Percentiles rank a stretch among this genome's conserved stretches.
phyloP scores from a whole-genome alignment of 106 monocot species.

The Dendrobium officinale region DNA sequence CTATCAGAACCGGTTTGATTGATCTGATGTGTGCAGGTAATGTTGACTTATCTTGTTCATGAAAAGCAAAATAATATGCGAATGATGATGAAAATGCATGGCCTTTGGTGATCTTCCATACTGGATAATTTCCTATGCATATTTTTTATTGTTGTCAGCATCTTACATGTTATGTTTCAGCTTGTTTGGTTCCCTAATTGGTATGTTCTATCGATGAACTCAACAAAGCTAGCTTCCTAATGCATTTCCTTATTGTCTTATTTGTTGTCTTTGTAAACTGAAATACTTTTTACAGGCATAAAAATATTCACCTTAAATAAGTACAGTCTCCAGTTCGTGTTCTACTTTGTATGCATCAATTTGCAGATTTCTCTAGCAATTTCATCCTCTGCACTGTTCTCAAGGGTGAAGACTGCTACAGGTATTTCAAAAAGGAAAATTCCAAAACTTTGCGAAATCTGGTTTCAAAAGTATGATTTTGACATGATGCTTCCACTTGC shows the following conservation, averaged over 20 bases:
- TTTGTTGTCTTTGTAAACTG: background rate
- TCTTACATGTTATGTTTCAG: conserved; percentile 38
- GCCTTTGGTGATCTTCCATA: conserved; percentile 62
- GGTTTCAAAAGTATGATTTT: background rate
- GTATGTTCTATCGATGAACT: conserved; percentile 14
- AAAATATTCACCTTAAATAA: conserved; percentile 38
- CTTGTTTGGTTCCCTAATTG: conserved; percentile 46
- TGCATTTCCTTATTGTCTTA: background rate
- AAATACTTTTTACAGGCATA: conserved; percentile 19
- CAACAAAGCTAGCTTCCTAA: background rate
- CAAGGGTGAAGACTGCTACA: conserved; percentile 37
- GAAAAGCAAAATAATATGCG: conserved; percentile 65
- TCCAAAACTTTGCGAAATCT: background rate
- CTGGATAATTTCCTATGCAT: conserved; percentile 52
- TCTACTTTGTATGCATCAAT: conserved; percentile 39
- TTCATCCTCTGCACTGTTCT: conserved; percentile 27
- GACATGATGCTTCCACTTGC: conserved; percentile 7
- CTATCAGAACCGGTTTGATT: background rate
- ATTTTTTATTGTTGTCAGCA: conserved; percentile 43
- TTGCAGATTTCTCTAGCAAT: conserved; percentile 47
- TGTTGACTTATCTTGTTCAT: conserved; percentile 26
- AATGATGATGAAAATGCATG: conserved; percentile 86
- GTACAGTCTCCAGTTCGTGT: conserved; percentile 31
- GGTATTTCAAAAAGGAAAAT: conserved; percentile 16
- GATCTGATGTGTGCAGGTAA: conserved; percentile 30